Evolutionary conservation across 352 stramenopile genomes (phyloP).

Genomic region (Globisporangium cylindrosporum): DNA sequence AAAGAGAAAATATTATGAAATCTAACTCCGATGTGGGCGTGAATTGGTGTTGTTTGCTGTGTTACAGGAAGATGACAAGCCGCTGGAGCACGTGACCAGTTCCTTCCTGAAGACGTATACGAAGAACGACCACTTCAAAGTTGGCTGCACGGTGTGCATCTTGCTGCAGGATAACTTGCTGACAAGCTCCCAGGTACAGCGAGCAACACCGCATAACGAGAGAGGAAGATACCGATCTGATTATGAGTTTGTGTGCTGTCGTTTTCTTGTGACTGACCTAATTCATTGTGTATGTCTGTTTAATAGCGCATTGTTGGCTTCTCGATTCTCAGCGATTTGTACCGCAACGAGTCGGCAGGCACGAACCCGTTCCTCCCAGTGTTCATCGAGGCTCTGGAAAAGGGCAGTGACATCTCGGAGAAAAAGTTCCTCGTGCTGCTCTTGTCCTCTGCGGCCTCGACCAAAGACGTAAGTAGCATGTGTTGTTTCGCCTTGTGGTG

Average conservation of each 20-base stretch:
- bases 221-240: background rate
- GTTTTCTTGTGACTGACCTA: background rate
- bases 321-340: constrained; percentile 82
- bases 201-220: background rate
- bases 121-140: constrained; percentile 89
- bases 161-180: constrained; percentile 90
- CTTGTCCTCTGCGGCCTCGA: constrained; percentile 40
- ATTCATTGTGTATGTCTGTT: background rate
- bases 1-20: background rate
- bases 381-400: constrained; percentile 82
- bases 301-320: constrained; percentile 83
- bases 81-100: constrained; percentile 65
- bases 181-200: constrained; percentile 77
- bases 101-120: constrained; percentile 78
- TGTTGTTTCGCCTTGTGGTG: background rate
- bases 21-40: background rate
- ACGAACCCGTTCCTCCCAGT: constrained; percentile 89
- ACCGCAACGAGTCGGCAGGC: constrained; percentile 66
- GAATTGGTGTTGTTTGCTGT: background rate
- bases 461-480: constrained; percentile 43
- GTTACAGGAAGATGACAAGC: constrained; percentile 79
- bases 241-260: background rate
- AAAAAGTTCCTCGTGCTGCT: constrained; percentile 80
- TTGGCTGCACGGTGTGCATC: constrained; percentile 89
- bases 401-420: constrained; percentile 62